Conservation (phyloP, 2,329 filamentous ascomycete species). For the Teratosphaeriaceae sp. region DNA sequence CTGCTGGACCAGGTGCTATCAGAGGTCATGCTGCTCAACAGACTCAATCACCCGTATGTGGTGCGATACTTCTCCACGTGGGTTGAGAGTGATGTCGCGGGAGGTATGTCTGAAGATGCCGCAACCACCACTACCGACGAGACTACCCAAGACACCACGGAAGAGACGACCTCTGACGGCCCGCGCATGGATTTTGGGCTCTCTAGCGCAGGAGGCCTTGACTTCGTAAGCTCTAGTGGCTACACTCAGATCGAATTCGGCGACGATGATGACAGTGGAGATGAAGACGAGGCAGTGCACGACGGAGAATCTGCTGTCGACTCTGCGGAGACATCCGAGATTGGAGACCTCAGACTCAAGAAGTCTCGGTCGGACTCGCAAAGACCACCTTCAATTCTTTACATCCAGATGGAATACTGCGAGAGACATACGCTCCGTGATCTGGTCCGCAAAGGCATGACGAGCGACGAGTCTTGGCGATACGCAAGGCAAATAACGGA, state of each 20-base stretch:
- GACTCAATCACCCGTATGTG: constrained; percentile 80
- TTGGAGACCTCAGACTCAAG: constrained; percentile 22
- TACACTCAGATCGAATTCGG: constrained; percentile 73
- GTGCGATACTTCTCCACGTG: constrained; percentile 95
- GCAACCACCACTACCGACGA: constrained; percentile 11
- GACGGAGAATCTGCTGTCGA: constrained; percentile 12
- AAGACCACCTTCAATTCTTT: constrained; percentile 66
- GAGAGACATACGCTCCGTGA: constrained; percentile 89
- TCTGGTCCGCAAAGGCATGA: constrained; percentile 69
- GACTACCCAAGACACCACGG: constrained; percentile 1
- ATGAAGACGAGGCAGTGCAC: constrained; percentile 29
- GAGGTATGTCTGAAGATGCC: background rate
- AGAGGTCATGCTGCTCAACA: constrained; percentile 83
- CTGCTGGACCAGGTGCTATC: constrained; percentile 77
- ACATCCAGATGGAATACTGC: constrained; percentile 99
- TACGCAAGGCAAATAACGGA: constrained; percentile 88
- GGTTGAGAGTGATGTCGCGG: constrained; percentile 62
- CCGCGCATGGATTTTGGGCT: constrained; percentile 53
- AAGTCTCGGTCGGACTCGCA: constrained; percentile 41
- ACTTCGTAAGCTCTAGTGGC: constrained; percentile 86
- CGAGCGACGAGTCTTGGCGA: constrained; percentile 77
- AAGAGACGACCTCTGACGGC: constrained; percentile 43
- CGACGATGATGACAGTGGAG: constrained; percentile 44
- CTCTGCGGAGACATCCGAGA: constrained; percentile 2
- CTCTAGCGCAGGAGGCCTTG: constrained; percentile 68